Conservation (phyloP, 441 rosid genomes). For the Jatropha multifida region DNA sequence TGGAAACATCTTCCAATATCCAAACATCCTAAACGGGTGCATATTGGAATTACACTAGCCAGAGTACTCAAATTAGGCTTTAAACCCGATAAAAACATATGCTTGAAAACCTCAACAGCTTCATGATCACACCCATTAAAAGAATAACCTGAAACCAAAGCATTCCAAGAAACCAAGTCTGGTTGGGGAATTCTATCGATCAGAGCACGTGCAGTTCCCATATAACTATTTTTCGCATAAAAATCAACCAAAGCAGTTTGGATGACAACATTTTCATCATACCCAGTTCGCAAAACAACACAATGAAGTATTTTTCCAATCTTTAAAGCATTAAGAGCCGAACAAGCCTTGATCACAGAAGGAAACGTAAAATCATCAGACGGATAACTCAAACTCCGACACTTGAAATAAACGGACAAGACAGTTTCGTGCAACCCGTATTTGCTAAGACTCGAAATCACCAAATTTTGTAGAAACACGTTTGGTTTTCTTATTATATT, state of each 20-base stretch:
- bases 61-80: conserved; percentile 50
- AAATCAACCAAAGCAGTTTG: conserved; percentile 40
- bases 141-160: conserved; percentile 49
- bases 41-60: conserved; percentile 41
- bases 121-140: conserved; percentile 34
- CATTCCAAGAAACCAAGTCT: conserved; percentile 57
- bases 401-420: conserved; percentile 31
- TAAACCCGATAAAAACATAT: conserved; percentile 28
- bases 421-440: conserved; percentile 35
- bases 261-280: conserved; percentile 35
- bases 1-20: conserved; percentile 40
- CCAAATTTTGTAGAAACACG: conserved; percentile 34
- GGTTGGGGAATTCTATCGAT: conserved; percentile 42
- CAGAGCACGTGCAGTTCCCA: conserved; percentile 34
- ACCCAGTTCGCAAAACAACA: conserved; percentile 45
- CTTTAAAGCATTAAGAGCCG: conserved; percentile 32
- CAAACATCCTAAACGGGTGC: conserved; percentile 35
- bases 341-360: conserved; percentile 46
- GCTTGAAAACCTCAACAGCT: conserved; percentile 35
- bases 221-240: conserved; percentile 36
- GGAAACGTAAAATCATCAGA: conserved; percentile 47
- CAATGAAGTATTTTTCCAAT: conserved; percentile 41
- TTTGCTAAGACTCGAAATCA: conserved; percentile 37
- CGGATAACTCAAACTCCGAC: conserved; percentile 29
- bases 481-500: conserved; percentile 20